A percentile compares a stretch with the other conserved stretches of the same genome.
Conservation (phyloP, 805 yeast genomes). For the Saccharomycopsis oosterbeekiorum region DNA sequence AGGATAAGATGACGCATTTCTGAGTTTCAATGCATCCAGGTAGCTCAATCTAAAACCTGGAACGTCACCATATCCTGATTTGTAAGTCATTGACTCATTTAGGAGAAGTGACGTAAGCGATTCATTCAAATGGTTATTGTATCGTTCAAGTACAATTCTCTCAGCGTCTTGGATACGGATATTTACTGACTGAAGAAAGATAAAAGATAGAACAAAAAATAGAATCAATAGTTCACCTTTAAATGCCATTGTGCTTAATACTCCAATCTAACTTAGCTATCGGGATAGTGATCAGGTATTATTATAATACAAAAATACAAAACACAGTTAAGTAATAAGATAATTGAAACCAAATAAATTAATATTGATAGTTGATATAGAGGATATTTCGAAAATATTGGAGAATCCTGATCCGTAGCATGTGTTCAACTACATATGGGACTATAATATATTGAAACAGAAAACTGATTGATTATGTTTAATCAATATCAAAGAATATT, state of each 20-base stretch:
- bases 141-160: slow-evolving; percentile 30
- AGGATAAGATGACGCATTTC: slow-evolving; percentile 47
- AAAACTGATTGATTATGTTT: too few species aligned
- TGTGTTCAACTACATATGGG: too few species aligned
- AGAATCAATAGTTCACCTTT: slow-evolving; percentile 4
- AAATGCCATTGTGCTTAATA: not conserved
- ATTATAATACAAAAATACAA: too few species aligned
- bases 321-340: too few species aligned
- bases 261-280: too few species aligned
- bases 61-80: slow-evolving; percentile 53
- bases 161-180: slow-evolving; percentile 29
- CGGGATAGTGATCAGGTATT: too few species aligned
- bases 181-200: slow-evolving; percentile 27
- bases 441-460: too few species aligned
- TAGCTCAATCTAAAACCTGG: slow-evolving; percentile 67
- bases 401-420: too few species aligned
- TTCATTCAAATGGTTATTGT: slow-evolving; percentile 24
- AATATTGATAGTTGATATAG: too few species aligned
- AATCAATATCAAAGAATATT: too few species aligned
- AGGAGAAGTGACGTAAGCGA: slow-evolving; percentile 28
- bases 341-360: too few species aligned
- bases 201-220: slow-evolving; percentile 25
- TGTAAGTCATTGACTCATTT: slow-evolving; percentile 31
- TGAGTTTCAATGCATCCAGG: slow-evolving; percentile 40
- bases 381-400: too few species aligned